Percentiles rank a stretch among this genome's conserved stretches.
phyloP scores from a whole-genome alignment of 129 eudicot species.

The Flaveria robusta region DNA sequence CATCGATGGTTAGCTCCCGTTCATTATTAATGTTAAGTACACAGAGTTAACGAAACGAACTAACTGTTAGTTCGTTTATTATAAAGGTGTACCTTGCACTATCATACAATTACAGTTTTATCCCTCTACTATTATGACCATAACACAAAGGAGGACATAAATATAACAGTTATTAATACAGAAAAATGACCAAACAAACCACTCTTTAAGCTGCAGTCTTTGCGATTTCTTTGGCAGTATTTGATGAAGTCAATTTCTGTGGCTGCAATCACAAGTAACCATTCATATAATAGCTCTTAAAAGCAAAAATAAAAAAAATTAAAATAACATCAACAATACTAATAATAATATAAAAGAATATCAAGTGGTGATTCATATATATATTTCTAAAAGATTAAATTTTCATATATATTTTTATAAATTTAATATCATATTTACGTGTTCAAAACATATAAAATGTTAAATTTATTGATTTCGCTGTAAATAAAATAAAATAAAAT shows the following conservation, averaged over 20 bases:
- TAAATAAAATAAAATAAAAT: neutral
- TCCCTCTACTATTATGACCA: too few species aligned
- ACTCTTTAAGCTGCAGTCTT: constrained; percentile 44
- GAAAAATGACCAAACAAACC: constrained; percentile 4
- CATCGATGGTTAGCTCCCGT: too few species aligned
- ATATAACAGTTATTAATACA: constrained; percentile 24
- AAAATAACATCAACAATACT: neutral
- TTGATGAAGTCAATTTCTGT: constrained; percentile 29
- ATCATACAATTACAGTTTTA: too few species aligned
- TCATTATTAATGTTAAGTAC: too few species aligned
- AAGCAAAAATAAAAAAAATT: neutral
- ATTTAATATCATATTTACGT: too few species aligned
- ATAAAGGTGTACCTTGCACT: too few species aligned
- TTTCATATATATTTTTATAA: too few species aligned
- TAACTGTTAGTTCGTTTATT: too few species aligned
- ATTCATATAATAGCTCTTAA: neutral
- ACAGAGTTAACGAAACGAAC: too few species aligned
- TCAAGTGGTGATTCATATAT: neutral
- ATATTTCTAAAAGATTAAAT: too few species aligned
- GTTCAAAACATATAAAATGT: neutral
- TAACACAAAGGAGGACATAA: neutral
- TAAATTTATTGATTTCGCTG: neutral
- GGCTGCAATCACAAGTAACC: constrained; percentile 48
- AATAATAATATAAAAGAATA: neutral
- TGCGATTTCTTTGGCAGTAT: constrained; percentile 40